phyloP scores from a whole-genome alignment of 306 rosid genomes.

The cucumber (Cucumis sativus) region Cucumber_9930_V3 NC_026656.2:5938501-5939000 shows the following conservation, averaged over 20 bases:
- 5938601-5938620: not conserved
- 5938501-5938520: not conserved
- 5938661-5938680: not conserved
- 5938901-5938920: conserved; percentile 26
- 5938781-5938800: conserved; percentile 25
- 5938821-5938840: conserved; percentile 27
- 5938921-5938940: conserved; percentile 25
- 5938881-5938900: conserved; percentile 42
- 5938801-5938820: conserved; percentile 33
- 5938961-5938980: conserved; percentile 15
- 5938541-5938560: too few species aligned
- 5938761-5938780: conserved; percentile 31
- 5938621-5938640: not conserved
- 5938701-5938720: conserved; percentile 27
- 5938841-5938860: conserved; percentile 20
- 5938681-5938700: conserved; percentile 51
- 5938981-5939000: conserved; percentile 29
- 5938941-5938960: conserved; percentile 24
- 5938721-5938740: conserved; percentile 26
- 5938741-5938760: conserved; percentile 35
- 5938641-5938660: not conserved
- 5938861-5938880: conserved; percentile 22
- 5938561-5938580: not conserved
- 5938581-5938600: not conserved
- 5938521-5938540: too few species aligned